Evolutionary conservation across 805 yeast species (phyloP).

Genomic region (Sungouiella thailandica): DNA sequence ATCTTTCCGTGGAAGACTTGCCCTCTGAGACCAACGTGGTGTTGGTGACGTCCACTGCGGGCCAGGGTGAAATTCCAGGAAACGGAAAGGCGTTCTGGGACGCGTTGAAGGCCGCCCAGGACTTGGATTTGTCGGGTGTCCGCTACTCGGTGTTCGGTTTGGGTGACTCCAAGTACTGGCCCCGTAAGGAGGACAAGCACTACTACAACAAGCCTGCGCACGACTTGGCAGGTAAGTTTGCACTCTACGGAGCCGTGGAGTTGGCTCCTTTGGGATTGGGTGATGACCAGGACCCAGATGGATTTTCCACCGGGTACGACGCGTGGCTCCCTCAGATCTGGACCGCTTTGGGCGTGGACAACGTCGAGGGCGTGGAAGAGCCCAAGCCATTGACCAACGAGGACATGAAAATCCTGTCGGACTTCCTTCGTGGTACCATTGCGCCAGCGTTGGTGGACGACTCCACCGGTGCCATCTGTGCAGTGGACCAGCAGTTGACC

Average conservation of each 20-base stretch:
- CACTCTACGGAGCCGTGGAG: conserved; percentile 67
- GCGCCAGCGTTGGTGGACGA: conserved; percentile 77
- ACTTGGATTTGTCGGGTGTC: conserved; percentile 56
- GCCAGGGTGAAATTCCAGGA: conserved; percentile 84
- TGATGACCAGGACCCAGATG: conserved; percentile 97
- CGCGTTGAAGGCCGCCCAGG: conserved; percentile 53
- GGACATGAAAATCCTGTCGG: conserved; percentile 85
- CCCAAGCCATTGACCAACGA: conserved; percentile 91
- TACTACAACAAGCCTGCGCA: conserved; percentile 88
- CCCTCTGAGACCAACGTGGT: conserved; percentile 66
- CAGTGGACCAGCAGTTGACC: conserved; percentile 88
- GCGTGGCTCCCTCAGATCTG: conserved; percentile 82
- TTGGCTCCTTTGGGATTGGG: conserved; percentile 80
- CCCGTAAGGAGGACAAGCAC: conserved; percentile 90
- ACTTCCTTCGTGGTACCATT: conserved; percentile 89
- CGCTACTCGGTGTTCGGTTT: conserved; percentile 66
- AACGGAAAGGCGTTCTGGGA: conserved; percentile 80
- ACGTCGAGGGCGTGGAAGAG: conserved; percentile 76
- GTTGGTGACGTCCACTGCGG: conserved; percentile 70
- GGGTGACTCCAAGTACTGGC: conserved; percentile 91
- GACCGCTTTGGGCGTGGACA: conserved; percentile 85
- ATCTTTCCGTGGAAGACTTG: conserved; percentile 65
- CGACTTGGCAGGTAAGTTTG: conserved; percentile 64
- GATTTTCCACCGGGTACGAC: conserved; percentile 85
- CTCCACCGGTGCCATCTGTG: conserved; percentile 86